Evolutionary conservation across 345 rosid species (phyloP), one percentile per base, ranked within the genome.

Genomic region (Kernera saxatilis): DNA sequence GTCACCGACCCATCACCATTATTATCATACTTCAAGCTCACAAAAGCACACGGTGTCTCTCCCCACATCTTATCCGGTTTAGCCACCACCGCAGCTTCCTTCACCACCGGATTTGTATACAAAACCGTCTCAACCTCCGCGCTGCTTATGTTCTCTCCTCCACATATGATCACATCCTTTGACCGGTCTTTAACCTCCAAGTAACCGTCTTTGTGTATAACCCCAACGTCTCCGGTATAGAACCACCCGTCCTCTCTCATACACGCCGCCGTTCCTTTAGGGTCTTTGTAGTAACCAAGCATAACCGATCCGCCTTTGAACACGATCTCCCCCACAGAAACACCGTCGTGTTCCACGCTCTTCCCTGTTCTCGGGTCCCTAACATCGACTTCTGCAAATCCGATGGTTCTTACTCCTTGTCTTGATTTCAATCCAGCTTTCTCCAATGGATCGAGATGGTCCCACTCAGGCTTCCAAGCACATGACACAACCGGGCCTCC

Each of bases 81-180:
- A 2, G 84, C 90, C 54, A 86, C 93, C 69, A 86, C 90, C 12
- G 93, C 90, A 1, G 78, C 93, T 68, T 86, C 93, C 9, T 82
- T 67, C 52, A 88, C 76, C 53, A 79, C 83, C 1, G 93, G 88
- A 23, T 88, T 80, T 3, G 73, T 61, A 17, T 88, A 88, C 77
- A 88, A 46, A 65, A 88, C 85, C 2, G 85, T 71, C 64, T 88
- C 88, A 22, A 86, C 84, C 73, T 88, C 86, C 0, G 81, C 75
- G 0, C 81, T 82, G 61, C 87, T 81, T 63, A 85, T 78, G 37
- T 85, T 88, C 79, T 88, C 93, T 45, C 93, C 93, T 5, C 93
- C 90, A 2, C 88, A 79, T 39, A 85, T 84, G 17, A 86, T 82
- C 32, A 84, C 79, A 72, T 88, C 93, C 77, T 88, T 88, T 18